A percentile compares a stretch with the other conserved stretches of the same genome.
These are phyloP conservation scores for Rhododendron ovatum DNA, from an alignment of 148 eudicot genomes.

Conservation along the genomic window DNA sequence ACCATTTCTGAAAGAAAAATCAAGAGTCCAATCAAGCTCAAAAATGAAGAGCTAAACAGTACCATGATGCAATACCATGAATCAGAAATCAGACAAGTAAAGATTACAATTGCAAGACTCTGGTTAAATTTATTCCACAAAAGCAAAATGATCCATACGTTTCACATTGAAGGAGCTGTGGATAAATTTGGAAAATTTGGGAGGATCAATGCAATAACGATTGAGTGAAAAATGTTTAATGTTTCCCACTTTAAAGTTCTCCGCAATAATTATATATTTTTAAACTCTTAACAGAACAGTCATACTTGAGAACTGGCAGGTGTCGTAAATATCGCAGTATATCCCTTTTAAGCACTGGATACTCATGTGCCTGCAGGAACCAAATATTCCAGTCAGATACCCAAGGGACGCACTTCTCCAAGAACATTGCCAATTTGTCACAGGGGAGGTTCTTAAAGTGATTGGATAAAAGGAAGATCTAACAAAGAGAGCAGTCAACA, in stretches of 20 bases:
- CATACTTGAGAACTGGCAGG: constrained; percentile 45
- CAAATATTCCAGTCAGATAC: constrained; percentile 18
- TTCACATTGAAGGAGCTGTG: background rate
- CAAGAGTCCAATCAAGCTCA: background rate
- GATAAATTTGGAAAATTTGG: background rate
- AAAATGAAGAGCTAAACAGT: background rate
- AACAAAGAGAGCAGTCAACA: background rate
- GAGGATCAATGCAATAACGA: background rate
- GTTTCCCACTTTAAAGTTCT: background rate
- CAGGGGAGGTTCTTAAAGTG: background rate
- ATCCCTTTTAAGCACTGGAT: constrained; percentile 55
- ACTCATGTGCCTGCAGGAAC: constrained; percentile 70
- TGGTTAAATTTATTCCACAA: background rate
- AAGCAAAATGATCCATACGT: background rate
- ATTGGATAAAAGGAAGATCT: background rate
- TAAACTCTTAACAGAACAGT: constrained; percentile 17
- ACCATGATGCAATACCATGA: background rate
- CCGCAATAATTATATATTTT: background rate
- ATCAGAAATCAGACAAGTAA: background rate
- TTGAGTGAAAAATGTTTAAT: background rate
- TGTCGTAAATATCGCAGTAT: constrained; percentile 42
- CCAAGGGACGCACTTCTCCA: background rate
- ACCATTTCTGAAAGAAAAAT: background rate
- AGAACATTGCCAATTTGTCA: constrained; percentile 2
- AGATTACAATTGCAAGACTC: background rate